These are phyloP conservation scores for Melastoma malabathricum DNA, from an alignment of 345 rosid species.

Conservation along the genomic window DNA sequence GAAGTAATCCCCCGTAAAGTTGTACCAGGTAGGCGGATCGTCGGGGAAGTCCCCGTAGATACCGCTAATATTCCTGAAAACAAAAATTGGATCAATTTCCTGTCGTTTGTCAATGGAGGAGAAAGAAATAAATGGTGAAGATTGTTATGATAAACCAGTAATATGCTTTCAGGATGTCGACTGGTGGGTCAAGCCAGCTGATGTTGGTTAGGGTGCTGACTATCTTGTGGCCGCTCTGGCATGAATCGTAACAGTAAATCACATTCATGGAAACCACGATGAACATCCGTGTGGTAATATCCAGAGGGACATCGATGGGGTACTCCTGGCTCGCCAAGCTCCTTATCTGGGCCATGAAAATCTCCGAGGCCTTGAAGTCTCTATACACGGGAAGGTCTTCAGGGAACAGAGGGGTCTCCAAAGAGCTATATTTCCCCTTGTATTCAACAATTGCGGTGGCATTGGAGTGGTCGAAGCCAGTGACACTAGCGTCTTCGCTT, in stretches of 20 bases:
- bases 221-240: neutral
- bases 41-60: slow-evolving; percentile 7
- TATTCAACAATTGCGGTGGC: slow-evolving; percentile 12
- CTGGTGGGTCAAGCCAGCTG: slow-evolving; percentile 7
- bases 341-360: slow-evolving; percentile 6
- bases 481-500: slow-evolving; percentile 1
- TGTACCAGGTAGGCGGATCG: slow-evolving; percentile 1
- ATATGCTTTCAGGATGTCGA: slow-evolving; percentile 11
- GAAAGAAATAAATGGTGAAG: too few species aligned
- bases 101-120: neutral
- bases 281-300: slow-evolving; percentile 14
- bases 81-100: neutral
- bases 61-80: slow-evolving; percentile 7
- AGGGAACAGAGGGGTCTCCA: slow-evolving; percentile 4
- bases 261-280: slow-evolving; percentile 7
- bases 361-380: slow-evolving; percentile 4
- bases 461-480: slow-evolving; percentile 4
- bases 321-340: slow-evolving; percentile 10
- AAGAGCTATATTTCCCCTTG: slow-evolving; percentile 4
- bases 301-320: slow-evolving; percentile 8
- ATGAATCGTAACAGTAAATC: neutral
- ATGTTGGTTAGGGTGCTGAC: slow-evolving; percentile 14
- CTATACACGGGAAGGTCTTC: slow-evolving; percentile 3
- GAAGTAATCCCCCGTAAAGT: slow-evolving; percentile 1
- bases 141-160: slow-evolving; percentile 9